Percentiles rank a stretch among this genome's conserved stretches.
phyloP scores from a whole-genome alignment of 768 basidiomycete genomes.

The Exsudoporus frostii region DNA sequence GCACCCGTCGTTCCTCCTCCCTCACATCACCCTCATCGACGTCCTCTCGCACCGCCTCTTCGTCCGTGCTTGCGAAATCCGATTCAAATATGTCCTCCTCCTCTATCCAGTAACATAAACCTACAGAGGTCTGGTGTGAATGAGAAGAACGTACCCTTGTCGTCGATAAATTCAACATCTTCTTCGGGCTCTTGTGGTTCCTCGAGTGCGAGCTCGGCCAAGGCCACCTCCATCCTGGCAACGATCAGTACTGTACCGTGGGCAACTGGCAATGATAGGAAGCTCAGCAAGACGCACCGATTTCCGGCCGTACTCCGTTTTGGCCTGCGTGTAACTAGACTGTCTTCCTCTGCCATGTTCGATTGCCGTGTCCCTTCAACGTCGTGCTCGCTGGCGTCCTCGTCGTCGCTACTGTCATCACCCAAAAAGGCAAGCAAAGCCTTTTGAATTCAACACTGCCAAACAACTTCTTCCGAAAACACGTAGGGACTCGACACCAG shows the following conservation, averaged over 20 bases:
- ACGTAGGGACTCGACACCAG: too few species aligned
- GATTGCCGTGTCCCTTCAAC: neutral
- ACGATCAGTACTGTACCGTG: slow-evolving; percentile 3
- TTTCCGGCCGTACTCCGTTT: slow-evolving; percentile 78
- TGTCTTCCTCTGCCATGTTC: slow-evolving; percentile 16
- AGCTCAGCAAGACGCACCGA: slow-evolving; percentile 40
- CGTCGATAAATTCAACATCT: slow-evolving; percentile 67
- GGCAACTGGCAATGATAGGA: neutral
- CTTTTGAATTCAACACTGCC: slow-evolving; percentile 16
- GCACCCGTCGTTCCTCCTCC: slow-evolving; percentile 57
- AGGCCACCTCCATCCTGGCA: slow-evolving; percentile 69
- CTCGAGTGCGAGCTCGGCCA: slow-evolving; percentile 54
- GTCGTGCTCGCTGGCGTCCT: neutral
- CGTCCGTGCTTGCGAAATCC: slow-evolving; percentile 85
- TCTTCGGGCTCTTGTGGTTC: slow-evolving; percentile 61
- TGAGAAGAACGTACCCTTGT: slow-evolving; percentile 46
- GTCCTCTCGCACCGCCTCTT: slow-evolving; percentile 52
- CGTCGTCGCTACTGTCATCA: neutral
- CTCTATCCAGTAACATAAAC: slow-evolving; percentile 38
- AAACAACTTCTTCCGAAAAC: neutral
- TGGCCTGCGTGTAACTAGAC: slow-evolving; percentile 53
- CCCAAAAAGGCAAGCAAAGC: slow-evolving; percentile 3
- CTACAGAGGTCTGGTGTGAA: neutral
- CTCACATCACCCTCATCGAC: slow-evolving; percentile 54
- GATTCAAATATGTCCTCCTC: slow-evolving; percentile 81